phyloP scores from a whole-genome alignment of 2,329 filamentous ascomycete species.

The Teratosphaeria nubilosa region DNA sequence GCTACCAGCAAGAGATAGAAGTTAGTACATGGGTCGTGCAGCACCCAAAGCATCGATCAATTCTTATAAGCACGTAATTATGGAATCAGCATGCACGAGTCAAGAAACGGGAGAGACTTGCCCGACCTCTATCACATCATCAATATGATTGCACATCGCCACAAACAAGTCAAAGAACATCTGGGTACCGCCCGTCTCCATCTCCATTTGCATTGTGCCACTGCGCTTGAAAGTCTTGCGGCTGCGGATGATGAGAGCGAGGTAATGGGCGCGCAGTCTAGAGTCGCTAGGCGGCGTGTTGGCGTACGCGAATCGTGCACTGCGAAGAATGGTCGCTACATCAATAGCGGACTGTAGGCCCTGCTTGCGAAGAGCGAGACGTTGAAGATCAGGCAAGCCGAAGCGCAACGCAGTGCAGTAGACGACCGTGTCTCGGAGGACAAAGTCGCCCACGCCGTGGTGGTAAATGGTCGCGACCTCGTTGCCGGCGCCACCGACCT shows the following conservation, averaged over 20 bases:
- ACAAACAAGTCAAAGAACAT: constrained; percentile 98
- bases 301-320: constrained; percentile 88
- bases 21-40: constrained; percentile 7
- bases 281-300: constrained; percentile 91
- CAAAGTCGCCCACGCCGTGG: constrained; percentile 59
- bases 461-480: constrained; percentile 67
- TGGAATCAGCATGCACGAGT: background rate
- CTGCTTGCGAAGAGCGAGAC: constrained; percentile 85
- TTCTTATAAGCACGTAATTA: background rate
- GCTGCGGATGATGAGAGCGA: constrained; percentile 93
- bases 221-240: constrained; percentile 96
- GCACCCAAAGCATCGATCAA: constrained; percentile 2
- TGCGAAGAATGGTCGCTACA: constrained; percentile 81
- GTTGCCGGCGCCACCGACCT: constrained; percentile 41
- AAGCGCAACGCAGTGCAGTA: constrained; percentile 90
- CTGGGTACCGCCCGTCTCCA: constrained; percentile 79
- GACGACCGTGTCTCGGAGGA: constrained; percentile 86
- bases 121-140: constrained; percentile 84
- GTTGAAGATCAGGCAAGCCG: constrained; percentile 85
- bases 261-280: constrained; percentile 88
- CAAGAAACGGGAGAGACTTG: constrained; percentile 39
- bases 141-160: constrained; percentile 95
- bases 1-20: constrained; percentile 8
- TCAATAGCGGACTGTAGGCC: constrained; percentile 87
- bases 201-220: constrained; percentile 97